These are phyloP conservation scores for Ajuga reptans DNA, from an alignment of 305 asterid species.

Conservation along the genomic window DNA sequence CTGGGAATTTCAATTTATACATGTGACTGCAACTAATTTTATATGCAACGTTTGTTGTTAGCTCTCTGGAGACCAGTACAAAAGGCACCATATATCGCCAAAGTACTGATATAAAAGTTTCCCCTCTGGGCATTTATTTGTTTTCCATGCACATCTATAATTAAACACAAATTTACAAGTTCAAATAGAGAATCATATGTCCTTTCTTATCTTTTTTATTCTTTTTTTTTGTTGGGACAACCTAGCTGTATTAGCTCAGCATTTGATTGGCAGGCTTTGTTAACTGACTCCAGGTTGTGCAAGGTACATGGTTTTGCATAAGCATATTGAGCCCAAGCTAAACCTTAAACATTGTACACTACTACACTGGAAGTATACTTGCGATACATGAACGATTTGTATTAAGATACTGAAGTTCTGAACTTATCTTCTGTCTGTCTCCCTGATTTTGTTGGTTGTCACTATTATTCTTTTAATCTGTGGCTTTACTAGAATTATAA, in stretches of 20 bases:
- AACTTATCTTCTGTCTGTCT: constrained; percentile 8
- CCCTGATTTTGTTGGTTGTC: neutral
- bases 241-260: neutral
- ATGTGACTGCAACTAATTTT: neutral
- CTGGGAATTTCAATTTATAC: neutral
- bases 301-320: neutral
- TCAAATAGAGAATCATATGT: neutral
- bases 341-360: neutral
- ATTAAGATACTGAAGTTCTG: neutral
- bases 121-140: neutral
- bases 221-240: neutral
- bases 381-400: neutral
- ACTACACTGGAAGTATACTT: neutral
- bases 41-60: neutral
- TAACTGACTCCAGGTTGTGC: neutral
- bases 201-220: no score
- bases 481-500: neutral
- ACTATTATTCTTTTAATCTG: neutral
- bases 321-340: neutral
- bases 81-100: neutral
- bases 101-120: neutral
- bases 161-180: neutral
- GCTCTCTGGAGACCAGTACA: neutral
- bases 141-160: neutral
- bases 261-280: neutral